A percentile compares a stretch with the other conserved stretches of the same genome.
Conservation (phyloP, 306 rosid species). For the Astragalus glycyphyllos region DNA sequence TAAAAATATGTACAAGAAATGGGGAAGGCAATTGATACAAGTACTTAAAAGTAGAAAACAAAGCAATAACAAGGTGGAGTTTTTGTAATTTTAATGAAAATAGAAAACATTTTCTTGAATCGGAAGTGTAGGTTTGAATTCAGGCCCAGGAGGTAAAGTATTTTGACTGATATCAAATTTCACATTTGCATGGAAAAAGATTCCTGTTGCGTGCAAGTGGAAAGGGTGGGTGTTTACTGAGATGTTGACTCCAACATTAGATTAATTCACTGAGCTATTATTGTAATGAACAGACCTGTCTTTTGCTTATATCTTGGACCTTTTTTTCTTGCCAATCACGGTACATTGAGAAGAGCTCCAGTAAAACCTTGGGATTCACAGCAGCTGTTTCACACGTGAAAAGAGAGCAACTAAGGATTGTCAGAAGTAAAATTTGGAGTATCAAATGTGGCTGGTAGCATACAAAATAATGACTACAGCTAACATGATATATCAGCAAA, state of each 20-base stretch:
- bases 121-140: conserved; percentile 26
- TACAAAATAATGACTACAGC: conserved; percentile 19
- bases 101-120: not conserved
- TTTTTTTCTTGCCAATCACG: conserved; percentile 80
- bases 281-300: conserved; percentile 66
- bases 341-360: conserved; percentile 89
- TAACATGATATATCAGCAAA: conserved; percentile 21
- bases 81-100: conserved; percentile 4
- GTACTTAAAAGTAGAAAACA: not conserved
- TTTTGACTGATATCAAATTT: not conserved
- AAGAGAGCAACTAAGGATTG: conserved; percentile 27
- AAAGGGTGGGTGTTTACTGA: conserved; percentile 4
- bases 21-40: not conserved
- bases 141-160: not conserved
- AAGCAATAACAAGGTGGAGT: not conserved
- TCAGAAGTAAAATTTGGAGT: conserved; percentile 7
- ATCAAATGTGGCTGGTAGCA: conserved; percentile 24
- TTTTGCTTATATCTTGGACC: conserved; percentile 66
- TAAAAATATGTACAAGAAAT: not conserved
- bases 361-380: conserved; percentile 78
- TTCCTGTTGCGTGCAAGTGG: not conserved
- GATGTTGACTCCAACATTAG: conserved; percentile 27
- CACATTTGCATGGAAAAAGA: conserved; percentile 4
- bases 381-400: conserved; percentile 54
- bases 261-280: conserved; percentile 3